Conservation (phyloP, 805 yeast genomes). For the Kockiozyma suomiensis region DNA sequence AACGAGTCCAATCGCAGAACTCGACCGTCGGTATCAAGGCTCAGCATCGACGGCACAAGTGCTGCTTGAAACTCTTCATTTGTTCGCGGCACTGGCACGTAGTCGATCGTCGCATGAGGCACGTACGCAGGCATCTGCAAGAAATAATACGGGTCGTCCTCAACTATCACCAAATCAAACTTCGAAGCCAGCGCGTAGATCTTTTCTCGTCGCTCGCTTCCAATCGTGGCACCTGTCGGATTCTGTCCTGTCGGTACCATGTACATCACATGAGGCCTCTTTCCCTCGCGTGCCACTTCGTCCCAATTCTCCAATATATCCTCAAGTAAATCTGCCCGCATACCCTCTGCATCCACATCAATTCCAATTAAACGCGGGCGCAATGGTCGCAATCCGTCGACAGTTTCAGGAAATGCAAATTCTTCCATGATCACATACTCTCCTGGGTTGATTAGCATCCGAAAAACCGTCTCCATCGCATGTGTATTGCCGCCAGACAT, state of each 20-base stretch:
- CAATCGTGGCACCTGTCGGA: slow-evolving; percentile 90
- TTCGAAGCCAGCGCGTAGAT: slow-evolving; percentile 79
- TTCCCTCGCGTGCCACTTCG: slow-evolving; percentile 43
- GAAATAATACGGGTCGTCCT: slow-evolving; percentile 98
- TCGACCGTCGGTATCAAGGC: slow-evolving; percentile 82
- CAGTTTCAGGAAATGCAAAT: slow-evolving; percentile 78
- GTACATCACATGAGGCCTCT: slow-evolving; percentile 83
- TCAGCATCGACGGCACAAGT: slow-evolving; percentile 73
- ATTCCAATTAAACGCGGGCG: slow-evolving; percentile 72
- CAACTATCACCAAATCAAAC: slow-evolving; percentile 83
- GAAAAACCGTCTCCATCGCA: slow-evolving; percentile 81
- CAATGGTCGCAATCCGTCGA: slow-evolving; percentile 76
- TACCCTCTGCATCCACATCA: slow-evolving; percentile 76
- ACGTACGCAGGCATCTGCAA: slow-evolving; percentile 84
- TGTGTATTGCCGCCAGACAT: slow-evolving; percentile 84
- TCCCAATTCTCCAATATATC: slow-evolving; percentile 70
- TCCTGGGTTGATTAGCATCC: slow-evolving; percentile 76
- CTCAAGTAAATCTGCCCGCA: slow-evolving; percentile 71
- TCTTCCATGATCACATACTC: slow-evolving; percentile 85
- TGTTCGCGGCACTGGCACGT: slow-evolving; percentile 46
- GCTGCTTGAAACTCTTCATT: slow-evolving; percentile 50
- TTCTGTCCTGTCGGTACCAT: slow-evolving; percentile 96
- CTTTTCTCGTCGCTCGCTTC: slow-evolving; percentile 71
- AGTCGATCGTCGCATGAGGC: slow-evolving; percentile 41
- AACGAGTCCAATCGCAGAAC: slow-evolving; percentile 87